Conservation (phyloP, 164 flowering plant genomes). For the Nymphaea thermarum region DNA sequence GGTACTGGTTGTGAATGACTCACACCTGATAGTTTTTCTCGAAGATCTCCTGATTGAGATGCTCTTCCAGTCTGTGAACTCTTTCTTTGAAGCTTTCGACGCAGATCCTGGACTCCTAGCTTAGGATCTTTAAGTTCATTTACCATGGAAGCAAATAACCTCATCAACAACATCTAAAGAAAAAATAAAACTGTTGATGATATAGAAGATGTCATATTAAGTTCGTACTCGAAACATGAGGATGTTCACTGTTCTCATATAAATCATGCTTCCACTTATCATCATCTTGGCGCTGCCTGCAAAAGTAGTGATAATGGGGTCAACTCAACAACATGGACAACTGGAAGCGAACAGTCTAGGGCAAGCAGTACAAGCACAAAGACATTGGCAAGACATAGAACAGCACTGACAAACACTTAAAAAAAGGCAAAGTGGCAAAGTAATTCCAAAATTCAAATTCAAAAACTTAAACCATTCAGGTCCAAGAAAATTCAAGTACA, state of each 20-base stretch:
- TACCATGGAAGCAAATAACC: background rate
- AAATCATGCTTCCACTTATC: constrained; percentile 99
- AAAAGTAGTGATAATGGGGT: constrained; percentile 1
- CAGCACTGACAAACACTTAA: too few relatives aligned
- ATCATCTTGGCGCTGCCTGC: constrained; percentile 69
- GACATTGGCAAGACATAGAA: too few relatives aligned
- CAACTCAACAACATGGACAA: too few relatives aligned
- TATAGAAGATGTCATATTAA: background rate
- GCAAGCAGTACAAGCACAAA: too few relatives aligned
- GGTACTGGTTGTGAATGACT: constrained; percentile 32
- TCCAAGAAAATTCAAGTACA: too few relatives aligned
- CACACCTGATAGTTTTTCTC: constrained; percentile 80
- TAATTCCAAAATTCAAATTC: too few relatives aligned
- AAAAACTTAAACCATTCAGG: too few relatives aligned
- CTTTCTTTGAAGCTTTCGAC: constrained; percentile 78
- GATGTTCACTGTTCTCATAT: constrained; percentile 26
- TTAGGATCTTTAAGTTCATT: constrained; percentile 34
- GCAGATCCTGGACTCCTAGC: constrained; percentile 64
- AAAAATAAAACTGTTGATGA: background rate
- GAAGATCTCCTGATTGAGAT: constrained; percentile 48
- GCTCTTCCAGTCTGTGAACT: constrained; percentile 32
- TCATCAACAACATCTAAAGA: background rate
- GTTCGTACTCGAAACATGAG: constrained; percentile 51
- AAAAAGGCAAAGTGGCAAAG: too few relatives aligned
- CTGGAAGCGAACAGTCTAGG: too few relatives aligned